Base-by-base conservation (phyloP, 495 filamentous ascomycete genomes). In the Rhizodiscina lignyota region DNA sequence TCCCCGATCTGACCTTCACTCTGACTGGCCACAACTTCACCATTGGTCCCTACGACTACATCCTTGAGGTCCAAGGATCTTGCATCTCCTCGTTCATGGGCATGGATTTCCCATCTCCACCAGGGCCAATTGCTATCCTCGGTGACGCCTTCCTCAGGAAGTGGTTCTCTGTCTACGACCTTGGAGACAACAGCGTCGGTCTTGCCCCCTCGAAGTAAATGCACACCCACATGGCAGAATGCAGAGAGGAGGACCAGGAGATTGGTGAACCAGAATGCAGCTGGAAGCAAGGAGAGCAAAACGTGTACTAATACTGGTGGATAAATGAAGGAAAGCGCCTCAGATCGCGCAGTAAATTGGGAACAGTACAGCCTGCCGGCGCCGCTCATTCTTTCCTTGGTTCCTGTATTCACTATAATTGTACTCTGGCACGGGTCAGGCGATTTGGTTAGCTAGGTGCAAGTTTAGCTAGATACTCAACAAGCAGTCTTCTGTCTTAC, bases 21-120 rank as follows among this genome's bases (percentile, higher is more conserved):
- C 71, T 99, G 16, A 63, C 61, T 36, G 91, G 91, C 29, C 67
- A 92, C 58, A 76, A 93, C 60, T 99, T 96, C 66, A 76, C 77
- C 49, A 93, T 99, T 49, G 56, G 64, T 40, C 62, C 91, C 4
- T 79, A 76, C 41, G 91, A 99, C 62, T 99, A 99, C 65, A 84
- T 94, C 53, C 72, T 99, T 34, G 91, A 99, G 57, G 74, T 92
- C 28, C 78, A 83, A 53, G 89, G 91, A 41, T 83, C 76, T 52
- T 99, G 91, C 63, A 92, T 99, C 61, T 92, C 83, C 33, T 76
- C 81, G 42, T 92, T 99, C 66, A 87, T 93, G 74, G 87, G 87
- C 46, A 92, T 94, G 79, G 89, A 96, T 59, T 81, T 94, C 71
- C 83, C 82, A 17, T 79, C 77, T 49, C 85, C 84, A 15, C 75